phyloP scores from a whole-genome alignment of 106 monocot genomes.

The Amphibolis antarctica region DNA sequence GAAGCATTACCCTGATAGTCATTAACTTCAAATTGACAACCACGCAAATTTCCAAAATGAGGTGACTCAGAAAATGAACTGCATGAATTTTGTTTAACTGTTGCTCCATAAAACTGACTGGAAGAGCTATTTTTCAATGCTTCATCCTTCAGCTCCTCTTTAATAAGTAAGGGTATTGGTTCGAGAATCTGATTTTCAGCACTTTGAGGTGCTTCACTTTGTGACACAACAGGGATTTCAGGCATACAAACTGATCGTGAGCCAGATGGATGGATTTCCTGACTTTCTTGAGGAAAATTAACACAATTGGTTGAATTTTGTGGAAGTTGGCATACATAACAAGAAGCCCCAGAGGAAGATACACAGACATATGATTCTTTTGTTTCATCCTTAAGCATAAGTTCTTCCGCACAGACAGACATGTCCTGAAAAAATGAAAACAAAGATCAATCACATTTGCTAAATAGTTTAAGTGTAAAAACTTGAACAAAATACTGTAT shows the following conservation, averaged over 20 bases:
- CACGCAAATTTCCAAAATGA: too few relatives aligned
- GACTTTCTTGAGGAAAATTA: neutral
- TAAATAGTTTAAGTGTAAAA: neutral
- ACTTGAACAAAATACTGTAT: too few relatives aligned
- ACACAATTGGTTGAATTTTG: neutral
- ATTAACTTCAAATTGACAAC: neutral
- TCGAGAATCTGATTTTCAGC: neutral
- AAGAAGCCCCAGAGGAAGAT: neutral
- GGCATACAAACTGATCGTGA: neutral
- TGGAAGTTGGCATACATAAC: neutral
- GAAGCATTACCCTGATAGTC: neutral
- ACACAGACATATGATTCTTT: neutral
- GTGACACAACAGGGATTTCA: neutral
- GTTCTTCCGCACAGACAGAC: neutral
- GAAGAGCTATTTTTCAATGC: neutral
- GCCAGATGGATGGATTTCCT: neutral
- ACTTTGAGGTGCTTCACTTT: neutral
- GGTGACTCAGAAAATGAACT: neutral
- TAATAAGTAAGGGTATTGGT: neutral
- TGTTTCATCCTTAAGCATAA: neutral
- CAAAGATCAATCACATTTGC: neutral
- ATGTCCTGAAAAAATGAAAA: neutral
- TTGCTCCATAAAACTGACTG: neutral
- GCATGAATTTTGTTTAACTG: neutral
- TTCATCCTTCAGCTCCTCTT: constrained; percentile 1